These are phyloP conservation scores for Psilocybe azurescens DNA, from an alignment of 768 basidiomycete genomes.

Conservation along the genomic window DNA sequence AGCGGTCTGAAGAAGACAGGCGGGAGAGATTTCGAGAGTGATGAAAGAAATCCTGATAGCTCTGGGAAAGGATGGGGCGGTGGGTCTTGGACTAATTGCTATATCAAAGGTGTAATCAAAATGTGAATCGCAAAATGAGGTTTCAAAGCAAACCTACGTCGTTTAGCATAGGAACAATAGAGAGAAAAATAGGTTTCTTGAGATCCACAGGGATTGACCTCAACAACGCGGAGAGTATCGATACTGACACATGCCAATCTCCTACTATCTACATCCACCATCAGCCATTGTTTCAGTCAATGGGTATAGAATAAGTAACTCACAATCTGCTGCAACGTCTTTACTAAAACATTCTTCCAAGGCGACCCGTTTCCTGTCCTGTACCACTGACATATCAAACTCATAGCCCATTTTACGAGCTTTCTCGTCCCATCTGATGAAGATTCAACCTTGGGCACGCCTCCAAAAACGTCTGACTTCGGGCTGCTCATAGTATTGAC, in stretches of 20 bases:
- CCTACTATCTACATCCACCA: slow-evolving; percentile 27
- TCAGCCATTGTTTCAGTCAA: background rate
- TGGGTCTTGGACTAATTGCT: slow-evolving; percentile 62
- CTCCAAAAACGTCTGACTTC: slow-evolving; percentile 27
- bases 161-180: slow-evolving; percentile 50
- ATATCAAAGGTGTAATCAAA: background rate
- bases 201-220: slow-evolving; percentile 53
- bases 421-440: slow-evolving; percentile 9
- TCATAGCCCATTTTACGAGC: slow-evolving; percentile 24
- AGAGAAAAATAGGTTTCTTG: slow-evolving; percentile 42
- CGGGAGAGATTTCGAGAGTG: slow-evolving; percentile 56
- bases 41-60: slow-evolving; percentile 56
- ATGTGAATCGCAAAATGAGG: background rate
- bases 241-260: slow-evolving; percentile 48
- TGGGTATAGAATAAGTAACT: slow-evolving; percentile 18
- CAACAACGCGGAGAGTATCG: slow-evolving; percentile 47
- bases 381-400: slow-evolving; percentile 27
- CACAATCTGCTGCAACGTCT: slow-evolving; percentile 27
- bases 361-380: slow-evolving; percentile 13
- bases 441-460: background rate
- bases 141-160: slow-evolving; percentile 47
- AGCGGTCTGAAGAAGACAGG: slow-evolving; percentile 75
- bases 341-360: slow-evolving; percentile 29
- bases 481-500: slow-evolving; percentile 8
- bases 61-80: slow-evolving; percentile 51